Base-by-base conservation (phyloP, 352 stramenopile species). In the Aphanomyces invadans region DNA sequence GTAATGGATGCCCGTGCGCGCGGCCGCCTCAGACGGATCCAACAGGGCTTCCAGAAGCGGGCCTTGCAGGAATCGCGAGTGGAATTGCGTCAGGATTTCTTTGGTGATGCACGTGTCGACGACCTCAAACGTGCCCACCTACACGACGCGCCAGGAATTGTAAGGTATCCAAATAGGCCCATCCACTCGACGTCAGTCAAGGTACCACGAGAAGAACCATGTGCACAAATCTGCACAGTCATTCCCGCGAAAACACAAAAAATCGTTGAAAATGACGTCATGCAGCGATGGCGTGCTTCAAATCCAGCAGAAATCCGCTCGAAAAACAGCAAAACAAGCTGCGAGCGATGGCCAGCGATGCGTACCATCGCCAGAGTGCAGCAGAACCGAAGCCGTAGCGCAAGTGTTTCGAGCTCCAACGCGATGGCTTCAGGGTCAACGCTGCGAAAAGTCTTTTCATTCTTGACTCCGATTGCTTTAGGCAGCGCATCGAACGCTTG, bases 321-420 rank as follows among this genome's bases (percentile, higher is more conserved):
- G n/a, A n/a, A n/a, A n/a, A n/a, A n/a, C n/a, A n/a, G n/a, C n/a
- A n/a, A n/a, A n/a, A n/a, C n/a, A n/a, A n/a, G n/a, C n/a, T n/a
- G n/a, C n/a, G n/a, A n/a, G n/a, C n/a, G n/a, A n/a, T n/a, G n/a
- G n/a, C n/a, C n/a, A 15, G 36, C 15, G 36, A 42, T 7, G 15
- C 36, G 36, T 42, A 42, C 83, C 86, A 95, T 92, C 0, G 79
- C 72, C 19, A 95, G 71, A 17, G 86, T 92, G 26, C 80, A 90
- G 66, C 86, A 95, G 64, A 95, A 95, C 0, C 83, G 86, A n/a
- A 95, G 61, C 4, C 83, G 74, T 0, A 78, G 73, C 32, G 84
- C 79, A 0, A 95, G 73, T 11, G 74, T 71, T 29, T 81, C 73
- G 1, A 95, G 66, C 21, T 89, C 80, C 19, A 68, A 62, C 2